Evolutionary conservation across 2,329 filamentous ascomycete species (phyloP), one percentile per base, ranked within the genome.

Genomic region (Tolypocladium paradoxum): DNA sequence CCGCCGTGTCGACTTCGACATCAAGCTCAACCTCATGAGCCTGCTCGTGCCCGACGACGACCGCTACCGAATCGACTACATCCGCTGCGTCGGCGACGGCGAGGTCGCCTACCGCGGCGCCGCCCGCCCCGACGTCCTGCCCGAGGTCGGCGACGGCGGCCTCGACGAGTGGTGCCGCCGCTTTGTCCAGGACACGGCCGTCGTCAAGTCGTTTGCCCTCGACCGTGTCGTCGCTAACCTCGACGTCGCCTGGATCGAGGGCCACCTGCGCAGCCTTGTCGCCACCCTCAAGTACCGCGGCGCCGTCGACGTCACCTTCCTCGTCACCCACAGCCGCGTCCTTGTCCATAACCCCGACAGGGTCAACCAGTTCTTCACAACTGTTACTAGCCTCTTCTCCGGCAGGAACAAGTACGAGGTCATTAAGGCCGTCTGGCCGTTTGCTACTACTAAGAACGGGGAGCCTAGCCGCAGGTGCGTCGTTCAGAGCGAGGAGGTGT

Each of bases 341-440:
- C 59, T 77, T 20, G 65, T 81, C 50, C 74, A 77, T 59, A 76
- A 68, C 54, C 76, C 76, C 3, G 75, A 80, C 62, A 75, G 70
- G 58, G 70, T 77, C 54, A 78, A 79, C 60, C 73, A 74, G 51
- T 77, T 82, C 64, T 74, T 81, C 58, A 77, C 75, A 14, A 75
- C 70, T 27, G 69, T 82, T 29, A 71, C 74, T 2, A 71, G 73
- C 27, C 63, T 81, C 2, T 80, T 82, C 57, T 68, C 70, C 0
- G 76, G 77, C 4, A 77, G 74, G 62, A 74, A 73, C 61, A 75
- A 72, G 56, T 82, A 81, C 57, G 78, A 81, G 62, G 75, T 79
- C 3, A 70, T 78, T 49, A 77, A 79, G 61, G 70, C 73, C 1
- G 72, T 82, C 1, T 82, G 79, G 78, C 79, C 78, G 4, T 82